phyloP scores from a whole-genome alignment of 2,329 filamentous ascomycete genomes.

The Colletotrichum gloeosporioides region DNA sequence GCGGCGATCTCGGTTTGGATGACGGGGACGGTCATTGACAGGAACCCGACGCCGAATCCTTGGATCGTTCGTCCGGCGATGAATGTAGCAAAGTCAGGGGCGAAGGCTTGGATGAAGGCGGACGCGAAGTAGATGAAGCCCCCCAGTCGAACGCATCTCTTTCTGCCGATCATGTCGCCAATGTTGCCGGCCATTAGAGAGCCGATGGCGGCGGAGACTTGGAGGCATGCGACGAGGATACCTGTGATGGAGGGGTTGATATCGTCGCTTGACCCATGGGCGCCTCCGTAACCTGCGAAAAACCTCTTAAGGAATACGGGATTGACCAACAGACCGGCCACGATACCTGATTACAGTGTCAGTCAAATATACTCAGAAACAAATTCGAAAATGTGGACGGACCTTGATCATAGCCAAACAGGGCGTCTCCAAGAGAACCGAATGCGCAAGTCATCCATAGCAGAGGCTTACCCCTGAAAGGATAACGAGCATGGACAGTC shows the following conservation, averaged over 20 bases:
- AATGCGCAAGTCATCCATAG: background rate
- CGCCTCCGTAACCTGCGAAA: background rate
- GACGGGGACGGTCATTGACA: background rate
- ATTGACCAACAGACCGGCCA: background rate
- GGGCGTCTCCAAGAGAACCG: background rate
- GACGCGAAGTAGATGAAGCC: background rate
- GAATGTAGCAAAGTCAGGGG: background rate
- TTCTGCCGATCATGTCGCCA: background rate
- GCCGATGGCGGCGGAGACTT: background rate
- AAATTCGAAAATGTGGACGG: background rate
- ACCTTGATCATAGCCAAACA: background rate
- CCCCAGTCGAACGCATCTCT: background rate
- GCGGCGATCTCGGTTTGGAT: background rate
- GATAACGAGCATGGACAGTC: background rate
- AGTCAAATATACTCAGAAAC: accelerated
- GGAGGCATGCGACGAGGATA: background rate
- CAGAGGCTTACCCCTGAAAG: background rate
- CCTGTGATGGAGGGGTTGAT: background rate
- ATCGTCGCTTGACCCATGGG: background rate
- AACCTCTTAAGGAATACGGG: background rate
- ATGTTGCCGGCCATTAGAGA: background rate
- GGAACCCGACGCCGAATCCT: accelerated
- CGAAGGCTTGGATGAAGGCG: background rate
- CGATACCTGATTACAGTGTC: background rate
- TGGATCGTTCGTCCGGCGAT: background rate